Percentiles rank a stretch among this genome's conserved stretches.
Conservation (phyloP, 495 filamentous ascomycete species). For the Parmelia sp. region DNA sequence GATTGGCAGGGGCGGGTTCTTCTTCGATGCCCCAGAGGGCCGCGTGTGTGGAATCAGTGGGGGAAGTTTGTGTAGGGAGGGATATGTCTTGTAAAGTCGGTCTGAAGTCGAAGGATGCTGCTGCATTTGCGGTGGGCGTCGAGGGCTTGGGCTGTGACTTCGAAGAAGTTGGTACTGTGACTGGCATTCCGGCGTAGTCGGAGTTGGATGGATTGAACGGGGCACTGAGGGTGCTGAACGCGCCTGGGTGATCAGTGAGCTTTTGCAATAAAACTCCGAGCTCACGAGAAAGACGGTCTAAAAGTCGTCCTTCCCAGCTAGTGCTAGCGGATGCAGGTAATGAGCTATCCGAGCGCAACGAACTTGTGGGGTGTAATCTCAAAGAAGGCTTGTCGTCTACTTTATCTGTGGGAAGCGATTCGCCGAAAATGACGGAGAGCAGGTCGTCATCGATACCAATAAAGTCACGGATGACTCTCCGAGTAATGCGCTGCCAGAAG, state of each 20-base stretch:
- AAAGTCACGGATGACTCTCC: conserved; percentile 78
- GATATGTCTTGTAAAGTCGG: conserved; percentile 30
- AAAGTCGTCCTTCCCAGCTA: conserved; percentile 69
- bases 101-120: conserved; percentile 44
- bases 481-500: conserved; percentile 75
- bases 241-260: conserved; percentile 71
- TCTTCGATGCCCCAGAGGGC: conserved; percentile 67
- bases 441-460: conserved; percentile 85
- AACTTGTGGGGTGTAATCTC: conserved; percentile 1
- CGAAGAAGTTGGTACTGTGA: conserved; percentile 31
- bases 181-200: conserved; percentile 50
- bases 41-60: conserved; percentile 39
- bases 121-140: conserved; percentile 27
- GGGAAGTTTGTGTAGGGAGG: conserved; percentile 26
- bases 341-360: conserved; percentile 31
- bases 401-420: conserved; percentile 51
- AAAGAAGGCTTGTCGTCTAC: not conserved
- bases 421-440: conserved; percentile 81
- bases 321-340: conserved; percentile 39
- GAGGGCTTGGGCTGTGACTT: conserved; percentile 26
- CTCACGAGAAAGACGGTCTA: conserved; percentile 80
- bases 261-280: conserved; percentile 77
- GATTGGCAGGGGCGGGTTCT: conserved; percentile 31
- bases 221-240: conserved; percentile 77
- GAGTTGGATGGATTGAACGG: conserved; percentile 47